Percentiles rank a stretch among this genome's conserved stretches.
phyloP scores from a whole-genome alignment of 441 rosid genomes.

The Erodium texanum region DNA sequence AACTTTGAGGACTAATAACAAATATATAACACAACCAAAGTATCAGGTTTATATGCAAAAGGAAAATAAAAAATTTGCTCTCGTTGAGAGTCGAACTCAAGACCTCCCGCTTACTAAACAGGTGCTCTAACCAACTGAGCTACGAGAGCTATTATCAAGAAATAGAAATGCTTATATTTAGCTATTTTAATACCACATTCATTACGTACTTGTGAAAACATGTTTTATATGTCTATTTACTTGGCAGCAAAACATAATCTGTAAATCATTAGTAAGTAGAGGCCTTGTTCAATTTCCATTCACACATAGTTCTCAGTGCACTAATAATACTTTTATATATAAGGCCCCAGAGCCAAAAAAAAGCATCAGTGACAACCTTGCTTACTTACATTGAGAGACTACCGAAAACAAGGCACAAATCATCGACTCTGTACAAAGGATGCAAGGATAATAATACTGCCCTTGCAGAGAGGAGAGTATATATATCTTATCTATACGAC shows the following conservation, averaged over 20 bases:
- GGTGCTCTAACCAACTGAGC: conserved; percentile 99
- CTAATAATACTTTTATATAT: too few relatives aligned
- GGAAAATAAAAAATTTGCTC: background rate
- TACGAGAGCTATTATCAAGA: too few relatives aligned
- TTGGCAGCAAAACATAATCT: background rate
- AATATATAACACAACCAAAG: too few relatives aligned
- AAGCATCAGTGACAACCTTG: background rate
- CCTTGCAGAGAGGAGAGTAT: background rate
- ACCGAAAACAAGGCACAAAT: too few relatives aligned
- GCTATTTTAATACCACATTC: too few relatives aligned
- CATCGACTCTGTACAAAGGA: background rate
- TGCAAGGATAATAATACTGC: background rate
- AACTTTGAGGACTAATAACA: too few relatives aligned
- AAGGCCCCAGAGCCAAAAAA: too few relatives aligned
- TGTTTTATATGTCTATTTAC: too few relatives aligned
- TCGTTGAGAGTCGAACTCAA: conserved; percentile 87
- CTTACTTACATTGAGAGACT: background rate
- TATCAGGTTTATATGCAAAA: too few relatives aligned
- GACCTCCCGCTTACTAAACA: conserved; percentile 99
- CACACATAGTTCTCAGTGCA: background rate
- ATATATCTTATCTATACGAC: background rate
- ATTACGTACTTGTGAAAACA: too few relatives aligned
- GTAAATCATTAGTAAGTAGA: background rate
- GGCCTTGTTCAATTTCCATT: background rate
- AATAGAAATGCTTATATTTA: too few relatives aligned